phyloP scores from a whole-genome alignment of 1,284 basidiomycete species.

The Tausonia pullulans region DNA sequence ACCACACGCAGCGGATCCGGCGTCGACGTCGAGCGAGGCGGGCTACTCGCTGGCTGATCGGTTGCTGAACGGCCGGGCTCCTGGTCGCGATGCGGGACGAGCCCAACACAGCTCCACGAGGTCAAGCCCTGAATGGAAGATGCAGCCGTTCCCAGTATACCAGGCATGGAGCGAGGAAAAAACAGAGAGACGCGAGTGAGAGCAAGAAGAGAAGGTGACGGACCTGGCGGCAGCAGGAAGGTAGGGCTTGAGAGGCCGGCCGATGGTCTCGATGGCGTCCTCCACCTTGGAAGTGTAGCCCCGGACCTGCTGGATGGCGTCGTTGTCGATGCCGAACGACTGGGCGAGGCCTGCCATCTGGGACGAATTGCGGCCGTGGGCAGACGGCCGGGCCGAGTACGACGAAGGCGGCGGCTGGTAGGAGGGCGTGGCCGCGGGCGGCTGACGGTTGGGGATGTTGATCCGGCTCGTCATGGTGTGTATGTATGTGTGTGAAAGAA shows the following conservation, averaged over 20 bases:
- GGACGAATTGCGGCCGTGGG: constrained; percentile 7
- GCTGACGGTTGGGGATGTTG: constrained; percentile 11
- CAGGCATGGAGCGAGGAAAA: neutral
- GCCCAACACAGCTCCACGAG: neutral
- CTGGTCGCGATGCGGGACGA: too few species aligned
- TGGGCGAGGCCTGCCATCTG: constrained; percentile 11
- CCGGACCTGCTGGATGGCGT: constrained; percentile 72
- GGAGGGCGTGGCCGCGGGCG: neutral
- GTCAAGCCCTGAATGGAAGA: neutral
- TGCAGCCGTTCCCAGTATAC: too few species aligned
- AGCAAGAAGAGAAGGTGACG: neutral
- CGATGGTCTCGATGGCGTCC: constrained; percentile 83
- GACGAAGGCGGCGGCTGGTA: neutral
- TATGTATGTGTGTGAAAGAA: neutral
- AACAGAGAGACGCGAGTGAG: neutral
- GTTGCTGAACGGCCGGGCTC: too few species aligned
- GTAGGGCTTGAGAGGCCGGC: constrained; percentile 73
- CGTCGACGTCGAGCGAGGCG: too few species aligned
- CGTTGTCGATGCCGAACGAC: constrained; percentile 43
- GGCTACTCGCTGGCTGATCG: too few species aligned
- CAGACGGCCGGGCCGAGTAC: constrained; percentile 1
- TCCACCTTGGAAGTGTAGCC: constrained; percentile 69
- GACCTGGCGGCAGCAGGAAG: constrained; percentile 71
- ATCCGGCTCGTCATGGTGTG: constrained; percentile 15
- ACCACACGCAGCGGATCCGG: too few species aligned